Conservation (phyloP, 257 asterid species). For the Solanum clarkiae region DNA sequence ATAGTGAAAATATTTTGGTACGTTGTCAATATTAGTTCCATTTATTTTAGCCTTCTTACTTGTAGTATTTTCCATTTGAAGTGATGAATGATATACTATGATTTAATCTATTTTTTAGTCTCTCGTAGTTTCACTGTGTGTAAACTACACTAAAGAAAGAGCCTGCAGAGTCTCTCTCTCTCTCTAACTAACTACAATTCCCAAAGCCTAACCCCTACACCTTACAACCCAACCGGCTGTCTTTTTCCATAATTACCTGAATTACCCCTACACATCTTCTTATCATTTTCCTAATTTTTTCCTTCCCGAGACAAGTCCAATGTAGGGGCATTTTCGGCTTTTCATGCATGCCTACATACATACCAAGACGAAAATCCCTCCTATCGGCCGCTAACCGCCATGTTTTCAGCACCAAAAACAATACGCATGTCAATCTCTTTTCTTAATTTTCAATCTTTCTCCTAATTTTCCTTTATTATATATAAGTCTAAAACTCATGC, state of each 20-base stretch:
- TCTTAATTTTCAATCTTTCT: background rate
- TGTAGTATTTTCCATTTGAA: background rate
- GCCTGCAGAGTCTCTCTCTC: conserved; percentile 1
- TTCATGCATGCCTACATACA: conserved; percentile 19
- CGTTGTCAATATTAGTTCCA: background rate
- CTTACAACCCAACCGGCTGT: conserved; percentile 43
- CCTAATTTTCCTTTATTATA: background rate
- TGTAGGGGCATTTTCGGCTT: conserved; percentile 48
- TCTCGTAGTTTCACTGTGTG: background rate
- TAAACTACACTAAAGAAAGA: background rate
- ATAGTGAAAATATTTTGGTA: background rate
- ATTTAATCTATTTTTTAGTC: background rate
- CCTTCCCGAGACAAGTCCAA: conserved; percentile 51
- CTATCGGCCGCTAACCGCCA: conserved; percentile 59
- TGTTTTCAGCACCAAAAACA: conserved; percentile 84
- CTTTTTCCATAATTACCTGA: conserved; percentile 30
- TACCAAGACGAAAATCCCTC: conserved; percentile 12
- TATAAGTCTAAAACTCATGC: background rate
- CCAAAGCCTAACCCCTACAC: conserved; percentile 73
- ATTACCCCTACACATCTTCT: conserved; percentile 26
- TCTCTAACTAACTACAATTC: conserved; percentile 32
- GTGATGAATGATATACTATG: background rate
- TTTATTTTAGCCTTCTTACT: background rate
- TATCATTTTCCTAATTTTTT: conserved; percentile 14
- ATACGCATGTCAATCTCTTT: conserved; percentile 57